A percentile compares a stretch with the other conserved stretches of the same genome.
Conservation (phyloP, 139 green algal genomes). For the Diplosphaera chodatii region DNA sequence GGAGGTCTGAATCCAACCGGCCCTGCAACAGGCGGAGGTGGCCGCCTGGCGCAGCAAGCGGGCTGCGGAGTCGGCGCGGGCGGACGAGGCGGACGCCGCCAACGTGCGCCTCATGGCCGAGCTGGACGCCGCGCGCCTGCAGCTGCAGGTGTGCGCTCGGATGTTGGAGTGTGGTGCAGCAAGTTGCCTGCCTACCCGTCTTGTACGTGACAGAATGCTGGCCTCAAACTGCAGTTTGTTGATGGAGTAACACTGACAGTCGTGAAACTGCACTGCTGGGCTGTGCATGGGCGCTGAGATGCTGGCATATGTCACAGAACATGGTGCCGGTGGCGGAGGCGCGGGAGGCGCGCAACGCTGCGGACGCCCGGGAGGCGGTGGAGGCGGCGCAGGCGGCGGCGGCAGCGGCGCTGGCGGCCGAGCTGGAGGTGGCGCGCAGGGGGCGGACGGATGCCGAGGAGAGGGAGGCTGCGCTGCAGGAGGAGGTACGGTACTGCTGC, state of each 20-base stretch:
- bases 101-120: conserved; percentile 17
- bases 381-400: conserved; percentile 18
- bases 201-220: too few species aligned
- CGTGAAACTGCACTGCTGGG: too few species aligned
- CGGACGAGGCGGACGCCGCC: conserved; percentile 16
- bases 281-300: too few species aligned
- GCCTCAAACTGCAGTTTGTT: too few species aligned
- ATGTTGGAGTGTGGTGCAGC: too few species aligned
- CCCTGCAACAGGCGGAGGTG: conserved; percentile 10
- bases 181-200: too few species aligned
- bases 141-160: not conserved
- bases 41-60: not conserved
- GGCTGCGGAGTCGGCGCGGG: conserved; percentile 3
- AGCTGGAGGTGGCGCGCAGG: conserved; percentile 27
- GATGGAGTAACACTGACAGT: too few species aligned
- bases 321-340: conserved; percentile 16
- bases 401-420: conserved; percentile 18
- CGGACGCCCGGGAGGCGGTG: conserved; percentile 2
- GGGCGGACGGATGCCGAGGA: conserved; percentile 24
- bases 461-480: conserved; percentile 11
- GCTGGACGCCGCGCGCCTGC: conserved; percentile 19
- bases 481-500: too few species aligned
- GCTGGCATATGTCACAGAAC: not conserved
- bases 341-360: not conserved
- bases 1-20: too few species aligned